Evolutionary conservation across 345 rosid species (phyloP), one percentile per base, ranked within the genome.

Genomic region (Ceriops tagal): DNA sequence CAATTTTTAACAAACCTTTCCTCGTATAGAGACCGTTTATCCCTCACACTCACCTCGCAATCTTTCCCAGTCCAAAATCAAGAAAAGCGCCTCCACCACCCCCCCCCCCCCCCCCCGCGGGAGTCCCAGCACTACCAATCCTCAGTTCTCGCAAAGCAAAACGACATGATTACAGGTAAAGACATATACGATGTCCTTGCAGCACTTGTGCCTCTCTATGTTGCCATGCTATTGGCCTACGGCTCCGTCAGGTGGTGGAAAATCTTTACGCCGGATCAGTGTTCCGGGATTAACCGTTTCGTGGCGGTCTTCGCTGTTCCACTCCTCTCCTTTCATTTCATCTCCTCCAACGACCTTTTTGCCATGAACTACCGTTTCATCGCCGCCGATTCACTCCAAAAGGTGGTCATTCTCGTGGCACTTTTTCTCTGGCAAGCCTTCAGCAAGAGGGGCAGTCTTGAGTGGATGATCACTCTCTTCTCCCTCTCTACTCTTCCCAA

Each of bases 201-300:
- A 5, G 97, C 95, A 5, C 80, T 91, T 69, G 89, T 91, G 31
- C 97, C 97, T 22, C 78, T 91, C 22, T 91, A 91, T 47, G 92
- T 91, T 16, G 95, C 97, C 19, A 91, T 91, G 97, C 82, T 88
- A 16, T 64, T 91, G 9, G 97, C 97, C 59, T 91, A 91, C 56
- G 97, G 95, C 13, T 91, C 97, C 27, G 97, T 91, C 32, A 77
- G 92, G 46, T 91, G 97, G 97, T 91, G 97, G 97, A 88, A 86
- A 62, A 88, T 91, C 73, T 91, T 91, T 79, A 86, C 93, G 4
- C 90, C 93, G 10, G 90, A 86, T 73, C 96, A 90, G 60, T 90
- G 96, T 73, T 88, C 96, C 8, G 96, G 96, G 10, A 90, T 90
- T 67, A 88, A 90, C 82, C 89, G 96, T 31, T 90, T 90, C 26